phyloP scores from a whole-genome alignment of 2,329 filamentous ascomycete genomes.

The Aspergillus sojae region DNA sequence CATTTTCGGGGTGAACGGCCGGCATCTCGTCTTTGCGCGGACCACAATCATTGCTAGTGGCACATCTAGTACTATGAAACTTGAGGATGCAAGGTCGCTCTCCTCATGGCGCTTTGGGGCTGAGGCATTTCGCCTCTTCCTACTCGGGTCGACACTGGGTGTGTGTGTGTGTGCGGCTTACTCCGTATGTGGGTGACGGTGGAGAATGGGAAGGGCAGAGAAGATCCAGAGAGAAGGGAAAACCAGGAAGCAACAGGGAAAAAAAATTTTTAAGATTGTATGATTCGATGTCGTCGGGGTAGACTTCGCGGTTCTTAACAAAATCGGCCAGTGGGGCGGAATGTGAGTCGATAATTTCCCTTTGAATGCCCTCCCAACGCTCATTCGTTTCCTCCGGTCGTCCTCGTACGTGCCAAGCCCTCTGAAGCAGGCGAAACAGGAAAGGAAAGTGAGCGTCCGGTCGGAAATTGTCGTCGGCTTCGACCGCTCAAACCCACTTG shows the following conservation, averaged over 20 bases:
- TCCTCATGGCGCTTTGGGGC: neutral
- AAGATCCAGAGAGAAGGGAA: neutral
- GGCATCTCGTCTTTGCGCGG: neutral
- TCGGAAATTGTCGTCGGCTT: neutral
- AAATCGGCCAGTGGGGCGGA: neutral
- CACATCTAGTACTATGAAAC: neutral
- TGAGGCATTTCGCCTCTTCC: neutral
- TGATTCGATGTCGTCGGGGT: neutral
- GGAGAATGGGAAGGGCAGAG: neutral
- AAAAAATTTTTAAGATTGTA: neutral
- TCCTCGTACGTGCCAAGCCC: neutral
- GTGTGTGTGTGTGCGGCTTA: neutral
- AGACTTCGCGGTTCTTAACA: neutral
- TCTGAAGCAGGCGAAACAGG: neutral
- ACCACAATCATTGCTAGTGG: neutral
- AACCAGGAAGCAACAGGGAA: neutral
- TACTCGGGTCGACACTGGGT: neutral
- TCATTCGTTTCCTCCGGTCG: no score
- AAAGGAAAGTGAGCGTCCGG: neutral
- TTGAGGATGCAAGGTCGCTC: neutral
- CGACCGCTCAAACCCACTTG: neutral
- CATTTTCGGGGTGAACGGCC: neutral
- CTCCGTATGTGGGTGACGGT: neutral
- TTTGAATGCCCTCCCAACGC: no score
- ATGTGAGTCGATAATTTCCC: neutral